Base-by-base conservation (phyloP, 2,329 filamentous ascomycete genomes). In the Zopfia rhizophila region DNA sequence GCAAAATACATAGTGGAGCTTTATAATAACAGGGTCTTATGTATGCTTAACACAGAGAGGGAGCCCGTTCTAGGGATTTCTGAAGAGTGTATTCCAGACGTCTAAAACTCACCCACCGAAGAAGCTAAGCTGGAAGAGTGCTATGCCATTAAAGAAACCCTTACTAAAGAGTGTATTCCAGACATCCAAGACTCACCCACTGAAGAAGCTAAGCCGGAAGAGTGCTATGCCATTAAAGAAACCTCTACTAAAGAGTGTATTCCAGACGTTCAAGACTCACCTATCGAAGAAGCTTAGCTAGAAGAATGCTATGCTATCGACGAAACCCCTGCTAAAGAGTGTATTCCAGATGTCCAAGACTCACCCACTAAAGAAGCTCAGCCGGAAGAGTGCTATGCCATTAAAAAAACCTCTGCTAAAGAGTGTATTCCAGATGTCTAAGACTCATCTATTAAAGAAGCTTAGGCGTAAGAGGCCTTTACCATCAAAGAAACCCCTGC, bases 1-100 rank as follows among this genome's bases (percentile, higher is more conserved):
- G 37, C 38, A 14, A 50, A 45, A 38, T 38, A 31, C 24, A 35
- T 51, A 21, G 33, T 51, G 33, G 35, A 41, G 17, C 27, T 55
- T 18, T 51, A 51, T 25, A 45, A 30, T 8, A 19, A 48, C 5
- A 51, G 45, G 39, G 19, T 52, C 30, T 39, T 38, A 32, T 10
- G 29, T 25, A 48, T 53, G 31, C 33, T 50, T 12, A 33, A 44
- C 16, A 27, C 18, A 13, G 27, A 48, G 24, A 19, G 13, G n/a
- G 38, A 23, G 18, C 23, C 17, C 16, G 6, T 23, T 16, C 27
- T 17, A 10, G 18, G 7, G 11, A 16, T 28, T 25, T 19, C 27
- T 11, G 32, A 50, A n/a, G 38, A 39, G 13, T 49, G 6, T 31
- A 27, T 28, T 14, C 13, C 33, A 16, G 14, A 13, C 31, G 38